Evolutionary conservation across 768 basidiomycete genomes (phyloP), one percentile per base, ranked within the genome.

Genomic region (Boletus coccyginus): DNA sequence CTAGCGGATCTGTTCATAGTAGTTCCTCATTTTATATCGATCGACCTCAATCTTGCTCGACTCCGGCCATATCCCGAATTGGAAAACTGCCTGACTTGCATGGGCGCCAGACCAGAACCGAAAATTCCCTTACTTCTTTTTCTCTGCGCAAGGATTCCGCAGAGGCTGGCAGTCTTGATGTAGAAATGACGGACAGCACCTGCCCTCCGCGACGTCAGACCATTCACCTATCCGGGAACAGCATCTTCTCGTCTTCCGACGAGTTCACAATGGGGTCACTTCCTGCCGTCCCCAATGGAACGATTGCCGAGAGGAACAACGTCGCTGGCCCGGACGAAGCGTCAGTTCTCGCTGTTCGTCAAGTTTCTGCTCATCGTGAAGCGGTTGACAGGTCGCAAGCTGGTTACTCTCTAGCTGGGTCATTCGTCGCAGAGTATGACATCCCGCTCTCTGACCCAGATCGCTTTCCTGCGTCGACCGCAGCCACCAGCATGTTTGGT

Each of bases 201-300:
- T 16, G 44, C 29, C 39, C 38, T 7, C 41, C 29, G 5, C 54
- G 21, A 21, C 60, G 56, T 32, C 63, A 43, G 51, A 48, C 55
- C 12, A 32, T 69, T 24, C 65, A 60, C 24, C 52, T 71, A 16
- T 64, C 65, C 14, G 52, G 54, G 12, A 71, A 70, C 39, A 71
- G 67, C 38, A 67, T 71, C 24, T 68, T 71, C 43, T 61, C 70
- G 24, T 63, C 69, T 29, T 71, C 69, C 8, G 69, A 51, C 41
- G 67, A 70, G 14, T 63, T 71, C n/a, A 62, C 67, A 0, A 49
- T 70, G 11, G 41, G 29, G 36, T 52, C 55, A n/a, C 17, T 54
- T 55, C 19, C 60, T 29, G 39, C 41, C 8, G 16, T 12, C 24
- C 56, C 45, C 17, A 38, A 43, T 1, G 38, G 32, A 41, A 48